phyloP scores from a whole-genome alignment of 192 early-diverging fungal species.

The Allomyces macrogynus region DNA sequence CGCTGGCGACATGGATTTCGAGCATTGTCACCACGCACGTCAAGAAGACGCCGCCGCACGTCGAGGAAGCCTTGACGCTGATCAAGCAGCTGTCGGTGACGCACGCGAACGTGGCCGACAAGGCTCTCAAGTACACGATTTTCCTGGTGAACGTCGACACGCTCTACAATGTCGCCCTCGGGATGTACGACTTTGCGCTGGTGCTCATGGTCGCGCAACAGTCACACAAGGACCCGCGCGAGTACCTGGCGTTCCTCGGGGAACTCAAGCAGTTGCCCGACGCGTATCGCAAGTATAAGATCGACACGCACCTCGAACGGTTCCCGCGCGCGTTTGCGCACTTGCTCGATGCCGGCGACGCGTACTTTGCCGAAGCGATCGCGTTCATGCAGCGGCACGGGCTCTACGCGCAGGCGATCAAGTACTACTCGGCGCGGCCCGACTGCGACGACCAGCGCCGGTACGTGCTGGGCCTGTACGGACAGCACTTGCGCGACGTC shows the following conservation, averaged over 20 bases:
- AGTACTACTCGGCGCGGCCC: slow-evolving; percentile 22
- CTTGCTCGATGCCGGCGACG: slow-evolving; percentile 10
- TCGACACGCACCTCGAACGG: slow-evolving; percentile 67
- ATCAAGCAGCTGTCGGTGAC: slow-evolving; percentile 20
- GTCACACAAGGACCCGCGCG: slow-evolving; percentile 88
- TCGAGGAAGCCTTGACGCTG: slow-evolving; percentile 53
- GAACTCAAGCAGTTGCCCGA: slow-evolving; percentile 49
- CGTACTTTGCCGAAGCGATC: slow-evolving; percentile 33
- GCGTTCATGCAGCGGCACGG: slow-evolving; percentile 41
- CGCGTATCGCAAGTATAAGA: slow-evolving; percentile 63
- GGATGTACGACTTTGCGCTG: slow-evolving; percentile 80
- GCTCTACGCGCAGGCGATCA: slow-evolving; percentile 39
- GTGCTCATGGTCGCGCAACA: slow-evolving; percentile 92
- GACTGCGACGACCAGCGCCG: slow-evolving; percentile 23
- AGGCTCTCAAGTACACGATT: slow-evolving; percentile 72
- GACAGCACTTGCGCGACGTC: slow-evolving; percentile 30
- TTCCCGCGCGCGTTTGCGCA: slow-evolving; percentile 45
- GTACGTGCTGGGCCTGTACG: slow-evolving; percentile 28
- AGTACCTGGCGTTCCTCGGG: slow-evolving; percentile 76
- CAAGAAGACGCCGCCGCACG: slow-evolving; percentile 53
- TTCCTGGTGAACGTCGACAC: slow-evolving; percentile 77
- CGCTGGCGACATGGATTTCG: slow-evolving; percentile 36
- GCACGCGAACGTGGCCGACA: slow-evolving; percentile 46
- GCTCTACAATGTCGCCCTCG: slow-evolving; percentile 76
- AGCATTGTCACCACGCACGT: slow-evolving; percentile 72